These are phyloP conservation scores for Vaccinium vitisidaea DNA, from an alignment of 148 eudicot genomes.

Conservation along the genomic window DNA sequence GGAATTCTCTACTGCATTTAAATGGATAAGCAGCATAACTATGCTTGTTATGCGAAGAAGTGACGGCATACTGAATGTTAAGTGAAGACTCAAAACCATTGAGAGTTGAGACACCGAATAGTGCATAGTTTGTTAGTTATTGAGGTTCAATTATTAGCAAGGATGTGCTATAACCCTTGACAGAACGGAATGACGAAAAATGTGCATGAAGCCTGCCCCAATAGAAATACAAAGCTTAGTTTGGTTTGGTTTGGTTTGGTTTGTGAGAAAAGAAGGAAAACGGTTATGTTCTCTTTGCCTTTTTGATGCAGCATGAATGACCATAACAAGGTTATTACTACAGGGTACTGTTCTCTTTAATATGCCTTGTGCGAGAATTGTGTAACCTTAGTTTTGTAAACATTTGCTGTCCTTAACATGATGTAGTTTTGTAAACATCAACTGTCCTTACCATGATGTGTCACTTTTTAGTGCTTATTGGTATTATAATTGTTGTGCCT, in stretches of 20 bases:
- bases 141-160: background rate
- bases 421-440: background rate
- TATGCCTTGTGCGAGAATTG: background rate
- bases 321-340: background rate
- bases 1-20: background rate
- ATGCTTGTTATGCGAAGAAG: background rate
- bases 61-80: background rate
- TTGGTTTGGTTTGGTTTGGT: background rate
- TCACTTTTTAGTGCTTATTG: background rate
- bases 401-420: background rate
- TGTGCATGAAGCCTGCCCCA: background rate
- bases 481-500: background rate
- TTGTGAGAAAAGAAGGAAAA: background rate
- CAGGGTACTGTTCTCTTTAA: background rate
- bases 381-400: background rate
- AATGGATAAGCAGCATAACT: background rate
- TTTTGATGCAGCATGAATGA: background rate
- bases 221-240: background rate
- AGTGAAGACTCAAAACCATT: background rate
- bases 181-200: background rate
- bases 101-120: background rate
- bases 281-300: background rate
- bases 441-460: background rate
- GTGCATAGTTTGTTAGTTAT: background rate
- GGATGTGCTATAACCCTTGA: background rate